Base-by-base conservation (phyloP, 2,329 filamentous ascomycete genomes). In the Zymoseptoria tritici region DNA sequence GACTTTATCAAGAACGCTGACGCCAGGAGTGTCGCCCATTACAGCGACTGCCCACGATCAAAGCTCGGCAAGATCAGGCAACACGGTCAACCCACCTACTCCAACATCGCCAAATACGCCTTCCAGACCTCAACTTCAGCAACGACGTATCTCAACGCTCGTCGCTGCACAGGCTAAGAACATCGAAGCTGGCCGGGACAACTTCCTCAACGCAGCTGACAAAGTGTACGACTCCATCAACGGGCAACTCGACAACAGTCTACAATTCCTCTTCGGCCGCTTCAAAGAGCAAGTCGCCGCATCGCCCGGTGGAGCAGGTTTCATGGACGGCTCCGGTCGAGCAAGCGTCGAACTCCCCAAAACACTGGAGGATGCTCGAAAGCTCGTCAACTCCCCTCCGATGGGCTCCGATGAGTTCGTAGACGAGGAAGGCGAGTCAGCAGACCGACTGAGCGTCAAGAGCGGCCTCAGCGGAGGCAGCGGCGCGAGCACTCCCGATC, bases 171-270 rank as follows among this genome's bases (percentile, higher is more conserved):
- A 92, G 49, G 86, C 90, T 0, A 89, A 88, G 70, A 88, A 90
- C 2, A 82, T 97, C 57, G 93, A 96, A 72, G 89, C 89, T 1
- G 85, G 96, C 22, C 85, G 78, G 6, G 78, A 79, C n/a, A 76
- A 77, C 20, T 75, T 81, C 24, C 83, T 96, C 61, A 91, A 83
- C 66, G 92, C 91, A 0, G 94, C 94, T 9, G 94, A 99, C 70
- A 91, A 96, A 72, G 84, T 92, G 1, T 80, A 97, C 64, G 96
- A 97, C 71, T 95, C 87, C 42, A 96, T 99, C 66, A 90, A 93
- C 63, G 92, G 83, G 70, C 95, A 91, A 54, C 79, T 97, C 3
- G 92, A 93, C 61, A 91, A 90, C 69, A 97, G 91, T 72, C 95
- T 97, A 76, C 94, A 91, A 61, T 96, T 97, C 72, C 78, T 99